Conservation (phyloP, 2,329 filamentous ascomycete genomes). For the Aspergillus glaucus region DNA sequence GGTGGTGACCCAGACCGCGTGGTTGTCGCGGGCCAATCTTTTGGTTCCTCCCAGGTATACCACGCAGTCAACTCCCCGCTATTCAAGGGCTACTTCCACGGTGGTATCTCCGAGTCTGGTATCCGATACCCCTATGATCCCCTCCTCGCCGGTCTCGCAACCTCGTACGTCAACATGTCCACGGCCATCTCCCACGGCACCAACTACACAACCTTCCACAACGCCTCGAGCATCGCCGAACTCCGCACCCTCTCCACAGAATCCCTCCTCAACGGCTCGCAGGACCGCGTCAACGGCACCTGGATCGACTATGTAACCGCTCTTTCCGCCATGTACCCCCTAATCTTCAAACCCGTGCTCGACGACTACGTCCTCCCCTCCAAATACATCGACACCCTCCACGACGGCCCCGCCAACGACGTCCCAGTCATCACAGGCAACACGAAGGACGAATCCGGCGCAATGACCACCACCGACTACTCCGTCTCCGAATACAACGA, state of each 20-base stretch:
- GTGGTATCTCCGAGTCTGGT: constrained; percentile 24
- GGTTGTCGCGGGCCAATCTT: constrained; percentile 33
- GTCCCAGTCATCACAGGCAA: constrained; percentile 34
- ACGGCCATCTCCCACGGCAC: constrained; percentile 17
- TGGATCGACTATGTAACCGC: constrained; percentile 21
- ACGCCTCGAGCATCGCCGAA: constrained; percentile 17
- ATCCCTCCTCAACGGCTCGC: constrained; percentile 17
- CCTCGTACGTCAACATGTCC: constrained; percentile 24
- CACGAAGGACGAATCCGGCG: constrained; percentile 28
- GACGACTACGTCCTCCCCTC: constrained; percentile 20
- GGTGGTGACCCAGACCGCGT: constrained; percentile 47
- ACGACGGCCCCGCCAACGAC: constrained; percentile 25
- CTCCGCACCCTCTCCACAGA: constrained; percentile 19
- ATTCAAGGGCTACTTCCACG: constrained; percentile 25
- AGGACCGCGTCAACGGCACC: constrained; percentile 19
- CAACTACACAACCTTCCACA: constrained; percentile 20
- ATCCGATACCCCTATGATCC: constrained; percentile 25
- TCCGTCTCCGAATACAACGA: constrained; percentile 25
- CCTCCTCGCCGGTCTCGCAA: constrained; percentile 22
- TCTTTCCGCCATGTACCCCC: constrained; percentile 19
- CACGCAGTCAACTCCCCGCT: constrained; percentile 26
- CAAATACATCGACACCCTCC: constrained; percentile 20
- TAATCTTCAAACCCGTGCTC: constrained; percentile 25
- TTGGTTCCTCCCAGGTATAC: constrained; percentile 26
- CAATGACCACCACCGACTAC: constrained; percentile 15